Conservation (phyloP, 805 yeast genomes). For the Kazachstania taianensis region DNA sequence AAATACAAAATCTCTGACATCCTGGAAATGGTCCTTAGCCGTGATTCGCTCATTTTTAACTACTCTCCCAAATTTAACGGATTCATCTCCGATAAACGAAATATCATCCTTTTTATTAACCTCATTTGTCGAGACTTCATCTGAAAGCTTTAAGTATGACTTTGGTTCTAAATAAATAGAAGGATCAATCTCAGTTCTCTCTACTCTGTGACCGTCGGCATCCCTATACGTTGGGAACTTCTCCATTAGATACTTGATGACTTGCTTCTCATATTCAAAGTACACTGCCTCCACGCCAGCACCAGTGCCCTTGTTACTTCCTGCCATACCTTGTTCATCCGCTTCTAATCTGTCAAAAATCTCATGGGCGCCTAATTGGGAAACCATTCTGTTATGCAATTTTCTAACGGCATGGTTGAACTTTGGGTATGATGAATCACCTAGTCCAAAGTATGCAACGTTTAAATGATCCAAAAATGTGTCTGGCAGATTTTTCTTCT, state of each 20-base stretch:
- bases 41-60: conserved; percentile 53
- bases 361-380: conserved; percentile 75
- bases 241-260: conserved; percentile 31
- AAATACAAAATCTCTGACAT: conserved; percentile 58
- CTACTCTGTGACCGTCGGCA: conserved; percentile 9
- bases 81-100: conserved; percentile 13
- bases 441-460: conserved; percentile 77
- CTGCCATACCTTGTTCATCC: conserved; percentile 74
- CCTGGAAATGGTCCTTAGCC: conserved; percentile 70
- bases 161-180: conserved; percentile 23
- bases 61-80: conserved; percentile 36
- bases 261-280: conserved; percentile 56
- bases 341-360: conserved; percentile 72
- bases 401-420: conserved; percentile 84
- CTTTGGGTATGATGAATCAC: conserved; percentile 85
- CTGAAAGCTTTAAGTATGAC: conserved; percentile 12
- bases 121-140: background rate
- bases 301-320: conserved; percentile 32
- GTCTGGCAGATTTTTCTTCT: conserved; percentile 52
- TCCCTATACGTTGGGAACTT: conserved; percentile 25
- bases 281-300: conserved; percentile 58
- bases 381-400: conserved; percentile 56
- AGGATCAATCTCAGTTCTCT: conserved; percentile 17
- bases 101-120: background rate
- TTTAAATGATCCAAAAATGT: conserved; percentile 51